A percentile compares a stretch with the other conserved stretches of the same genome.
Conservation (phyloP, 441 rosid species). For the Adansonia gregorii region DNA sequence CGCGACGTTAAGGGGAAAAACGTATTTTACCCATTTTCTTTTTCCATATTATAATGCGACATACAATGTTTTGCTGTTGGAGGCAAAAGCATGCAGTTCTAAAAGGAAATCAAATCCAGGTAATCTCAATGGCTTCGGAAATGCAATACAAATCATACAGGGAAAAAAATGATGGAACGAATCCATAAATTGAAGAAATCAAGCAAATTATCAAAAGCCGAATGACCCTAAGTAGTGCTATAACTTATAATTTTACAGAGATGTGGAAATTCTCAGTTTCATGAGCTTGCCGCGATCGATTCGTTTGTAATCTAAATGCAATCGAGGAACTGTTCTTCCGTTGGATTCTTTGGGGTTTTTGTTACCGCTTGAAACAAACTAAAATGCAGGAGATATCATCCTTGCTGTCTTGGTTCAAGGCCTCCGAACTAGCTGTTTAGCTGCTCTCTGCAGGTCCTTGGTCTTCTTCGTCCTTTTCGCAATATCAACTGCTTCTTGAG, state of each 20-base stretch:
- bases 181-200: slow-evolving; percentile 31
- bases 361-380: slow-evolving; percentile 46
- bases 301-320: slow-evolving; percentile 3
- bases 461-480: slow-evolving; percentile 35
- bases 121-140: slow-evolving; percentile 25
- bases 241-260: neutral
- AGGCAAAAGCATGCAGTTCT: neutral
- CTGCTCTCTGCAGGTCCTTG: slow-evolving; percentile 51
- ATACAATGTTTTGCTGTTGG: neutral
- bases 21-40: too few species aligned
- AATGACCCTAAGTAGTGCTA: slow-evolving; percentile 13
- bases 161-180: slow-evolving; percentile 25
- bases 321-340: neutral
- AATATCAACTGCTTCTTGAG: slow-evolving; percentile 56
- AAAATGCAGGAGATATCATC: slow-evolving; percentile 65
- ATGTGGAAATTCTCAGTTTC: neutral
- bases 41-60: neutral
- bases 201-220: slow-evolving; percentile 21
- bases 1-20: too few species aligned
- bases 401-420: slow-evolving; percentile 50
- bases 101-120: slow-evolving; percentile 19
- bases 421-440: slow-evolving; percentile 47
- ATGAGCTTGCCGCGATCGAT: neutral
- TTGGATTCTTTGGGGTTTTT: neutral
- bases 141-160: slow-evolving; percentile 17